These are phyloP conservation scores for Trichoderma atrobrunneum DNA, from an alignment of 2,329 filamentous ascomycete species.

Conservation along the genomic window DNA sequence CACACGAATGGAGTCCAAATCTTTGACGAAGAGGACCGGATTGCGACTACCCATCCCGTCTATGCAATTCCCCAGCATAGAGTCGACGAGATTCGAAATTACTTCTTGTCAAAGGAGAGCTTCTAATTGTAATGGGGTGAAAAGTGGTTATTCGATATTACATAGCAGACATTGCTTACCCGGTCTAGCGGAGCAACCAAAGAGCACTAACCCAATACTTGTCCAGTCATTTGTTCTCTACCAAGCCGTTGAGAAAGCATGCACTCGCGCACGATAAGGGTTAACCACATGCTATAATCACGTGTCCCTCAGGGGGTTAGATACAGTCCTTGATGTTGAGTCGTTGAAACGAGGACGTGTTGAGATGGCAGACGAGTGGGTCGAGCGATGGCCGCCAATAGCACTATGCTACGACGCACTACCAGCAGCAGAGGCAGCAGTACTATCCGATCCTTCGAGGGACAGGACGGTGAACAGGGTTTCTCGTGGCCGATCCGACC, in stretches of 20 bases:
- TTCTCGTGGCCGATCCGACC: not conserved
- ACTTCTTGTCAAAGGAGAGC: slow-evolving; percentile 59
- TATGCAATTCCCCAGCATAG: slow-evolving; percentile 76
- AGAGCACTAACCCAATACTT: not conserved
- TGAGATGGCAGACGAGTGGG: not conserved
- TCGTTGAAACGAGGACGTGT: not conserved
- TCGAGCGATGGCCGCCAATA: not conserved
- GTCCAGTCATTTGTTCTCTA: not conserved
- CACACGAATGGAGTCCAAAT: slow-evolving; percentile 57
- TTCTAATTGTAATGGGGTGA: slow-evolving; percentile 41
- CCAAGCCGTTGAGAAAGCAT: not conserved
- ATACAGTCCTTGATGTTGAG: not conserved
- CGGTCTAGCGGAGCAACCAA: not conserved
- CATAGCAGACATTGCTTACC: not conserved
- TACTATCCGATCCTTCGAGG: slow-evolving; percentile 7
- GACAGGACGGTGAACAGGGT: not conserved
- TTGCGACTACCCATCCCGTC: slow-evolving; percentile 74
- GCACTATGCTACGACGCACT: not conserved
- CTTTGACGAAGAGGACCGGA: slow-evolving; percentile 68
- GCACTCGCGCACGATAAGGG: not conserved
- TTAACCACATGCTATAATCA: not conserved
- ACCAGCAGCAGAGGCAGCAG: not conserved
- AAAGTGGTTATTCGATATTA: not conserved
- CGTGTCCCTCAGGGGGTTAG: not conserved
- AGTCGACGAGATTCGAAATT: slow-evolving; percentile 62